Percentiles rank a stretch among this genome's conserved stretches.
phyloP scores from a whole-genome alignment of 2,329 filamentous ascomycete species.

The Neofusicoccum kwambonambiense region DNA sequence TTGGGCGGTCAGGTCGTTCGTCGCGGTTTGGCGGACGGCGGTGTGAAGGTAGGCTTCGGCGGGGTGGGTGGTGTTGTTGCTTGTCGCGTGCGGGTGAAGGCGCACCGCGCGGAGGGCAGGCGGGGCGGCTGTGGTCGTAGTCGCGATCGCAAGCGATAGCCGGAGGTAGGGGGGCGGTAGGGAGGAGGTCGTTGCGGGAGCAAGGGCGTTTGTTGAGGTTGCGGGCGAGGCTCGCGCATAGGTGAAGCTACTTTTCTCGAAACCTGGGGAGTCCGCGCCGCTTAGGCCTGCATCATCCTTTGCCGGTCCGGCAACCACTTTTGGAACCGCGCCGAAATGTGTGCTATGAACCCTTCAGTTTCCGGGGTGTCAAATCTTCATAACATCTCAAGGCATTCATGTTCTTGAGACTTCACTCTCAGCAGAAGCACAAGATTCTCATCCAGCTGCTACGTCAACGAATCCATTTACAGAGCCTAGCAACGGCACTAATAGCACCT shows the following conservation, averaged over 20 bases:
- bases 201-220: neutral
- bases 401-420: no score
- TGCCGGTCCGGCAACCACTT: no score
- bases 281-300: constrained; percentile 1
- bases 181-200: neutral
- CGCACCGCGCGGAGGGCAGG: neutral
- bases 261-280: neutral
- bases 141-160: no score
- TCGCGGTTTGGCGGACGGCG: neutral
- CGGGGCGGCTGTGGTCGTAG: no score
- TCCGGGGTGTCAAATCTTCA: no score
- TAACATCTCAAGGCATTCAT: no score
- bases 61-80: neutral
- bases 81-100: neutral
- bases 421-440: no score
- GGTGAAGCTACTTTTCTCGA: constrained; percentile 2
- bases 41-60: neutral
- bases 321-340: no score
- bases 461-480: no score
- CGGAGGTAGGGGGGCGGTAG: neutral
- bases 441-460: no score
- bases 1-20: neutral
- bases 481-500: no score
- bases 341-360: no score
- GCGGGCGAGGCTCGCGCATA: neutral